Conservation (phyloP, 805 yeast genomes). For the Hermanozyma aechmeae region DNA sequence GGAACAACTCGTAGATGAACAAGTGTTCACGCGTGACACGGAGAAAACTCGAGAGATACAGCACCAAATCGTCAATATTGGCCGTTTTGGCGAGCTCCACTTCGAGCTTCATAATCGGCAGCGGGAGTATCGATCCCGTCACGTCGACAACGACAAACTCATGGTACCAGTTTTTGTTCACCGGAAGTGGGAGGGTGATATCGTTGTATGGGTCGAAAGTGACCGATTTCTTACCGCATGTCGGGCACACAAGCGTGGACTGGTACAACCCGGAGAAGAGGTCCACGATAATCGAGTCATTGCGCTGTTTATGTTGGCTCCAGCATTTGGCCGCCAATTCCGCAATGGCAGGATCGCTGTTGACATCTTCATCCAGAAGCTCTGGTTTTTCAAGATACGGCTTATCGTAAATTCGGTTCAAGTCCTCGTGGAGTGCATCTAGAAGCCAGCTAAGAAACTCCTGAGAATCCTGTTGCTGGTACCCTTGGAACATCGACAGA, state of each 20-base stretch:
- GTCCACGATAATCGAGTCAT: slow-evolving; percentile 78
- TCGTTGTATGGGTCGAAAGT: slow-evolving; percentile 94
- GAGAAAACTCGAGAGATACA: slow-evolving; percentile 45
- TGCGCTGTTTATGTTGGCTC: slow-evolving; percentile 69
- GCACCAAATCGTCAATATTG: slow-evolving; percentile 53
- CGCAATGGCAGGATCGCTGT: slow-evolving; percentile 43
- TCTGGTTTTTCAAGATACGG: slow-evolving; percentile 91
- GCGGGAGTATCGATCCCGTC: slow-evolving; percentile 25
- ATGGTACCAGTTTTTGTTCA: slow-evolving; percentile 62
- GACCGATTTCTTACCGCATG: slow-evolving; percentile 65
- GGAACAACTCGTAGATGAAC: slow-evolving; percentile 41
- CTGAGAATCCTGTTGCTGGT: slow-evolving; percentile 88
- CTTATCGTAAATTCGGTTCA: slow-evolving; percentile 72
- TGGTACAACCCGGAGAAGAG: slow-evolving; percentile 86
- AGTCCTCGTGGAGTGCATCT: slow-evolving; percentile 87
- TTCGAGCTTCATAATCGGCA: slow-evolving; percentile 37
- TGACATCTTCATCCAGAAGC: slow-evolving; percentile 49
- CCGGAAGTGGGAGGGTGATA: slow-evolving; percentile 81
- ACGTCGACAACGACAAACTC: slow-evolving; percentile 56
- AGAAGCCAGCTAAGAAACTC: slow-evolving; percentile 82
- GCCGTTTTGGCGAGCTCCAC: slow-evolving; percentile 65
- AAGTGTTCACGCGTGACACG: slow-evolving; percentile 16
- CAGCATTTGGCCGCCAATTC: slow-evolving; percentile 68
- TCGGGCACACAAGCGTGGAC: slow-evolving; percentile 84
- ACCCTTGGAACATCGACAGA: slow-evolving; percentile 70